Evolutionary conservation across 192 early-diverging fungal species (phyloP).

Genomic region (Gorgonomyces haynaldii): DNA sequence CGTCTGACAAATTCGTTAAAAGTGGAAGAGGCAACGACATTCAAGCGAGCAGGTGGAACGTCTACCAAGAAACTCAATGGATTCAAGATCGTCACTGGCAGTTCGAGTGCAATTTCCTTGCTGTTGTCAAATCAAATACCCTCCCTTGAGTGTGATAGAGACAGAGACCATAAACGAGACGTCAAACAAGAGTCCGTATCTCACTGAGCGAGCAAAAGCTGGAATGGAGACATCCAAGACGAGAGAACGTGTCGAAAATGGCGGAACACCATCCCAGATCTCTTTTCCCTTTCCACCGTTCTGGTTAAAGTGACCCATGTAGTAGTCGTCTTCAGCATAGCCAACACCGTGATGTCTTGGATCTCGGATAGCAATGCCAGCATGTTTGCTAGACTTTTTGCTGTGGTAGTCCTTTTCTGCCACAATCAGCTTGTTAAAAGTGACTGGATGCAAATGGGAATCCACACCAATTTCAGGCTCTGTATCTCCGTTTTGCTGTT

Average conservation of each 20-base stretch:
- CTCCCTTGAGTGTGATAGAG: slow-evolving; percentile 11
- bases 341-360: slow-evolving; percentile 3
- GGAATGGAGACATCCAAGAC: slow-evolving; percentile 26
- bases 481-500: too few relatives aligned
- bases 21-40: not conserved
- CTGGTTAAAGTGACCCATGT: not conserved
- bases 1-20: slow-evolving; percentile 28
- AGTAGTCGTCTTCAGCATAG: slow-evolving; percentile 6
- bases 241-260: slow-evolving; percentile 9
- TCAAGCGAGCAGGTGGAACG: not conserved
- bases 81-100: slow-evolving; percentile 35
- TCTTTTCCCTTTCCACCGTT: not conserved
- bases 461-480: too few relatives aligned
- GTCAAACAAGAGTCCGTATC: slow-evolving; percentile 23
- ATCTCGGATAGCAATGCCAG: slow-evolving; percentile 1
- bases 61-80: slow-evolving; percentile 21
- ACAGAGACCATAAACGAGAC: slow-evolving; percentile 34
- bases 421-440: slow-evolving; percentile 20
- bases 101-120: slow-evolving; percentile 12
- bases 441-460: slow-evolving; percentile 16
- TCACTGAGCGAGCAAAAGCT: slow-evolving; percentile 23
- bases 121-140: slow-evolving; percentile 6
- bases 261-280: slow-evolving; percentile 26
- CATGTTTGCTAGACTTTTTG: not conserved
- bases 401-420: slow-evolving; percentile 11